Evolutionary conservation across 225 moss, liverwort and hornwort species (phyloP), one percentile per base, ranked within the genome.

Genomic region (Ulota crispa): DNA sequence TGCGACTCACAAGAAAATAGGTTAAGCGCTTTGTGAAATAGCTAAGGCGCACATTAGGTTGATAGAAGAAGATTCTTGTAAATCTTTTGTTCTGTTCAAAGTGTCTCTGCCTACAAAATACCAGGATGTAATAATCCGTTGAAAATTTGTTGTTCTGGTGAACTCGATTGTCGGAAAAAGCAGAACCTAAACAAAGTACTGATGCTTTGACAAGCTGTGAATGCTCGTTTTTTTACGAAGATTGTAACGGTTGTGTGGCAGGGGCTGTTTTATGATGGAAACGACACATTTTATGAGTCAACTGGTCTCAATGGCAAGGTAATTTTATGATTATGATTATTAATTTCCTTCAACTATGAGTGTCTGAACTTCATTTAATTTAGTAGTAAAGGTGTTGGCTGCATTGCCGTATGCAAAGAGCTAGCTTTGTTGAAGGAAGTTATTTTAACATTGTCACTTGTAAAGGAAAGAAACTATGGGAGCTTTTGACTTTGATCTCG

Each of bases 241-340:
- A 27, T 60, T 80, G 60, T 34, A 59, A 64, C 16, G 75, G n/a
- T 67, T 78, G 27, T 90, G 64, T 89, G 68, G 79, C 89, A 97
- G 97, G 97, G 97, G 10, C 83, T 97, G 16, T 84, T 89, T 23
- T 97, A 92, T 75, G 92, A 89, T 56, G 97, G 95, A 27, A 97
- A 97, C 77, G 89, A 93, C 77, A 95, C 95, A 31, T 88, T 97
- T 45, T 97, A 95, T 72, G 97, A 97, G 82, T 97, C 97, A 41
- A 97, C 95, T 23, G 99, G 99, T 85, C 85, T 99, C 18, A 53
- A 93, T 63, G 88, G 91, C 63, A 86, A 91, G 96, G 99, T 99
- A 86, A 68, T 78, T 69, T 78, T 56, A 9, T 69, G 64, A 80
- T 78, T 26, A 2, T 75, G 56, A 70, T 55, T 57, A 61, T 72